phyloP scores from a whole-genome alignment of 2,329 filamentous ascomycete species.

The Daldinia eschscholtzii region DNA sequence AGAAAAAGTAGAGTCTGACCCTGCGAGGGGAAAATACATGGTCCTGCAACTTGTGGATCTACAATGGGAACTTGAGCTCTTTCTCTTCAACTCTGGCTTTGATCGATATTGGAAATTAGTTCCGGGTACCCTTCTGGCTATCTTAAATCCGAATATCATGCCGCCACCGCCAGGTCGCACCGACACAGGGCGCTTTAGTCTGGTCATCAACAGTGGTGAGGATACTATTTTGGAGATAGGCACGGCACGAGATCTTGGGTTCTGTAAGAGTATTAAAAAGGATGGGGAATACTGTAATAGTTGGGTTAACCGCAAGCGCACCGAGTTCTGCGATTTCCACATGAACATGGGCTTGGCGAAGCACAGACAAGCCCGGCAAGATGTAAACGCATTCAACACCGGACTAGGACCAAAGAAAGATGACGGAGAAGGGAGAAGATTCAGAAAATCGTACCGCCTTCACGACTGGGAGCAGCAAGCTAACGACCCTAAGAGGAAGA shows the following conservation, averaged over 20 bases:
- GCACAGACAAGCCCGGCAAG: constrained; percentile 56
- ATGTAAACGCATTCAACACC: constrained; percentile 57
- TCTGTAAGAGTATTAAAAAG: constrained; percentile 86
- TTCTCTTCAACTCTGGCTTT: constrained; percentile 91
- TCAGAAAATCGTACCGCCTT: constrained; percentile 52
- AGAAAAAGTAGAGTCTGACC: constrained; percentile 66
- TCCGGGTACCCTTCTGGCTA: constrained; percentile 89
- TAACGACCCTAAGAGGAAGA: constrained; percentile 50
- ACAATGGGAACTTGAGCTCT: constrained; percentile 90
- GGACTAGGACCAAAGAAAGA: constrained; percentile 58
- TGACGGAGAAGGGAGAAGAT: constrained; percentile 40
- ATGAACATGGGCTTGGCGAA: constrained; percentile 84
- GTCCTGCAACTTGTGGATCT: constrained; percentile 88
- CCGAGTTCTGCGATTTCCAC: constrained; percentile 93
- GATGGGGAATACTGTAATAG: constrained; percentile 83
- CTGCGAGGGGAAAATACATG: constrained; percentile 86
- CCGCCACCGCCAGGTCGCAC: constrained; percentile 81
- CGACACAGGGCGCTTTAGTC: constrained; percentile 85
- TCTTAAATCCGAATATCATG: constrained; percentile 92
- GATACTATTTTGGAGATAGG: constrained; percentile 94
- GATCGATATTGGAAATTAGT: constrained; percentile 94
- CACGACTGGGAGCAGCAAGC: constrained; percentile 43
- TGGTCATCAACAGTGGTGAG: constrained; percentile 86
- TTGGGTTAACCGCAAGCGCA: constrained; percentile 91
- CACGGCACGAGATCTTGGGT: constrained; percentile 84